These are phyloP conservation scores for Mycosphaerella arachidis DNA, from an alignment of 2,329 filamentous ascomycete species.

Conservation along the genomic window DNA sequence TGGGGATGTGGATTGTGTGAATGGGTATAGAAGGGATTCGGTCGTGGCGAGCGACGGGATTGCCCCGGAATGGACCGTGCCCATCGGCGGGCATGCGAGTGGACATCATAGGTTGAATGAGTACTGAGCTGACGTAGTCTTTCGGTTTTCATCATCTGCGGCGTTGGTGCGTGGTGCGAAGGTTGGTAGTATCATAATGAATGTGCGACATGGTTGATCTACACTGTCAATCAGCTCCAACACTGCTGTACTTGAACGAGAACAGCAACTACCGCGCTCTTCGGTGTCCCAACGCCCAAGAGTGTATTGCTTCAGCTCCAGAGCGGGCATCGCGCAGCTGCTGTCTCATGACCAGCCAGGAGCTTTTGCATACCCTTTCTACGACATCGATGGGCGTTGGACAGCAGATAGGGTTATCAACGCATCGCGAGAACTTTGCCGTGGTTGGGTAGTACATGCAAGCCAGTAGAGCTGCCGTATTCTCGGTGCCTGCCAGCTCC, in stretches of 20 bases:
- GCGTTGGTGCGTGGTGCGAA: not conserved
- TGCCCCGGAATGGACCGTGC: not conserved
- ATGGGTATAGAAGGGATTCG: not conserved
- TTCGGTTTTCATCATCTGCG: too few species aligned
- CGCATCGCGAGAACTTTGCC: not conserved
- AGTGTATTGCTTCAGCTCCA: too few species aligned
- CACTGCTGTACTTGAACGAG: not conserved
- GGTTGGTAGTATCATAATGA: not conserved
- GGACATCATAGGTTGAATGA: constrained; percentile 1
- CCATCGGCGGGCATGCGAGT: not conserved
- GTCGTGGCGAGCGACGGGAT: not conserved
- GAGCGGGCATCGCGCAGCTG: too few species aligned
- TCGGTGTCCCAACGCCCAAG: too few species aligned
- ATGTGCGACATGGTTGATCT: too few species aligned
- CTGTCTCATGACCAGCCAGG: not conserved
- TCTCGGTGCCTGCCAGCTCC: not conserved
- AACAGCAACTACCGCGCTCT: too few species aligned
- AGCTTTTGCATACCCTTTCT: not conserved
- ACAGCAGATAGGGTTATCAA: not conserved
- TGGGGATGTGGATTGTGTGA: constrained; percentile 4
- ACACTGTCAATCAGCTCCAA: not conserved
- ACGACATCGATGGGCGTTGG: not conserved
- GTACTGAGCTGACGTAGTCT: not conserved
- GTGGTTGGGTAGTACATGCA: not conserved
- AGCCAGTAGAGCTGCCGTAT: not conserved